Evolutionary conservation across 1,284 basidiomycete species (phyloP), one percentile per base, ranked within the genome.

Genomic region (Tetrapyrgos nigripes): DNA sequence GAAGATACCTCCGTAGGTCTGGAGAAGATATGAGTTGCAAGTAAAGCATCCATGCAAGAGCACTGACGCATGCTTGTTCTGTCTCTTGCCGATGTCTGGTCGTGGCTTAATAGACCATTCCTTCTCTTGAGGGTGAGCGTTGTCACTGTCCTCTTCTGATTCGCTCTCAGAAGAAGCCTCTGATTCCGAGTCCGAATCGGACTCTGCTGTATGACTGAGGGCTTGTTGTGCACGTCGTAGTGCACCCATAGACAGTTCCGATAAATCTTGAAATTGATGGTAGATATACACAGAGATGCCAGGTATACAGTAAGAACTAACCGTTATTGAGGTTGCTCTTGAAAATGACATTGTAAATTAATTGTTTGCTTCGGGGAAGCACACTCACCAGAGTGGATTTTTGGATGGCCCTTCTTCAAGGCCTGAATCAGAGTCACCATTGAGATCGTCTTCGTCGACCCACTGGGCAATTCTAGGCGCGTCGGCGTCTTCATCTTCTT

Each of bases 61-160:
- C n/a, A 83, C 94, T 66, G 74, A 96, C 91, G 96, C 95, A 77
- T 97, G 92, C 71, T 98, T 98, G 72, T 86, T 87, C 3, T 84
- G 75, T 47, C 96, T 82, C 72, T 91, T 92, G 23, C 80, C 70
- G 5, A 84, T 78, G 56, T 82, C 79, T 29, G 72, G 76, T 53
- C 77, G 77, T 35, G 71, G 70, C 63, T 77, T 77, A 53, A 73
- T 65, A 60, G 71, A 73, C 74, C 74, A 75, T 67, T 77, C 74
- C 17, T 71, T 70, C 60, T 55, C 62, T 35, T 70, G 76, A 71
- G 10, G 64, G 64, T 59, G 72, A 76, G 21, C 50, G 62, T 53
- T 67, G 69, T 47, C 50, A 28, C 23, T 48, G 33, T 51, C 35
- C 21, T 48, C 23, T 58, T 61, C 23, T 49, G 37, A 50, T 58